Conservation (phyloP, 805 yeast genomes). For the Saccharomyces mikatae region DNA sequence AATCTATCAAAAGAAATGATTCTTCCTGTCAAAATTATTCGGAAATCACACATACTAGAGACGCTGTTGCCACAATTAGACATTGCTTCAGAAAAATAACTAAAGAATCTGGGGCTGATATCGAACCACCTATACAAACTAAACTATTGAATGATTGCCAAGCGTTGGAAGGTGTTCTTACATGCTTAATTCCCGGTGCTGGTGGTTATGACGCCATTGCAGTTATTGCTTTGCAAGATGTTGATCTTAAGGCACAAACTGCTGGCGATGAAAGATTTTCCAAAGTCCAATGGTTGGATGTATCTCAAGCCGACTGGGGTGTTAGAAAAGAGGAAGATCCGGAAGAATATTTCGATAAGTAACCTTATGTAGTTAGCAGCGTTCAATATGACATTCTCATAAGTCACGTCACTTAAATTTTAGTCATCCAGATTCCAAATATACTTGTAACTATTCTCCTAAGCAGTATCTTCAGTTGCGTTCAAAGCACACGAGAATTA, state of each 20-base stretch:
- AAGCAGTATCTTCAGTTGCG: no score
- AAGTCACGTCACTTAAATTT: neutral
- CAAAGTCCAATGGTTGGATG: slow-evolving; percentile 58
- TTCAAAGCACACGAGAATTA: no score
- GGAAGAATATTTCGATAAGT: neutral
- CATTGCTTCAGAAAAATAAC: slow-evolving; percentile 53
- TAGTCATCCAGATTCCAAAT: no score
- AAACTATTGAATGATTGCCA: slow-evolving; percentile 51
- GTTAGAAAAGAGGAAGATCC: slow-evolving; percentile 39
- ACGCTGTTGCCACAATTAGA: slow-evolving; percentile 47
- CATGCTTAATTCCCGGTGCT: slow-evolving; percentile 98
- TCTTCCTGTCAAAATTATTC: slow-evolving; percentile 3
- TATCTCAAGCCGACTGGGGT: slow-evolving; percentile 57
- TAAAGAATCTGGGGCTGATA: slow-evolving; percentile 61
- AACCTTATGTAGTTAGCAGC: neutral
- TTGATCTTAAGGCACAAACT: slow-evolving; percentile 30
- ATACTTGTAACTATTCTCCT: no score
- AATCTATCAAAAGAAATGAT: neutral
- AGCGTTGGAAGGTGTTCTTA: slow-evolving; percentile 63
- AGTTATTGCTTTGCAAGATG: slow-evolving; percentile 47
- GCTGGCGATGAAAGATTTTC: slow-evolving; percentile 28
- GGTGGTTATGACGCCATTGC: slow-evolving; percentile 95
- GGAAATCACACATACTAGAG: slow-evolving; percentile 31
- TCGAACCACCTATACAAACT: slow-evolving; percentile 80
- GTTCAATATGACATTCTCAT: neutral